These are phyloP conservation scores for Sugiyamaella chiloensis DNA, from an alignment of 805 yeast species.

Conservation along the genomic window DNA sequence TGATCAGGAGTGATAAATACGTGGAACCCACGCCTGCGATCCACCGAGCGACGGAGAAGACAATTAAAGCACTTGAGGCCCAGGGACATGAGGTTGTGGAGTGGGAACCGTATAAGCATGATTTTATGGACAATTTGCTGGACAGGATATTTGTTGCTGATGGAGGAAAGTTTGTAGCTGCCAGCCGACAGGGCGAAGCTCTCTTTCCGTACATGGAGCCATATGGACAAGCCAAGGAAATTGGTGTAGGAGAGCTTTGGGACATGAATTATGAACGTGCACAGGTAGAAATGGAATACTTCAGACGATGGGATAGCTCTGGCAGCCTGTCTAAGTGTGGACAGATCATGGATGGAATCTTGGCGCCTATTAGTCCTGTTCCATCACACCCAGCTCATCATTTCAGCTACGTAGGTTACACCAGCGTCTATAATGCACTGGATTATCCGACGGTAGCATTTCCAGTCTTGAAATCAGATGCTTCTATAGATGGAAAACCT, in stretches of 20 bases:
- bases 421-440: constrained; percentile 18
- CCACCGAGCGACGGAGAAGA: constrained; percentile 48
- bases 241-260: constrained; percentile 43
- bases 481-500: constrained; percentile 40
- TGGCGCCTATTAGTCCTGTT: constrained; percentile 45
- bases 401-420: constrained; percentile 10
- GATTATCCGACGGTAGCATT: constrained; percentile 19
- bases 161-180: constrained; percentile 39
- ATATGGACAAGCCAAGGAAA: constrained; percentile 37
- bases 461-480: constrained; percentile 30
- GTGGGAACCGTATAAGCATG: constrained; percentile 43
- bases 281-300: constrained; percentile 36
- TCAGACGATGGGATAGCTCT: constrained; percentile 44
- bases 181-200: constrained; percentile 22
- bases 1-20: constrained; percentile 43
- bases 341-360: constrained; percentile 46
- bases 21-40: constrained; percentile 58
- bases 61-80: constrained; percentile 50
- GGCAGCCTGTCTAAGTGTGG: constrained; percentile 37
- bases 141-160: constrained; percentile 42
- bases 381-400: constrained; percentile 13
- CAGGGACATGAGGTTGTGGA: constrained; percentile 57
- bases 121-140: constrained; percentile 14
- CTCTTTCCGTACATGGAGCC: constrained; percentile 40
- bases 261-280: constrained; percentile 33